Evolutionary conservation across 768 basidiomycete genomes (phyloP).

Genomic region (Kwoniella sp.): DNA sequence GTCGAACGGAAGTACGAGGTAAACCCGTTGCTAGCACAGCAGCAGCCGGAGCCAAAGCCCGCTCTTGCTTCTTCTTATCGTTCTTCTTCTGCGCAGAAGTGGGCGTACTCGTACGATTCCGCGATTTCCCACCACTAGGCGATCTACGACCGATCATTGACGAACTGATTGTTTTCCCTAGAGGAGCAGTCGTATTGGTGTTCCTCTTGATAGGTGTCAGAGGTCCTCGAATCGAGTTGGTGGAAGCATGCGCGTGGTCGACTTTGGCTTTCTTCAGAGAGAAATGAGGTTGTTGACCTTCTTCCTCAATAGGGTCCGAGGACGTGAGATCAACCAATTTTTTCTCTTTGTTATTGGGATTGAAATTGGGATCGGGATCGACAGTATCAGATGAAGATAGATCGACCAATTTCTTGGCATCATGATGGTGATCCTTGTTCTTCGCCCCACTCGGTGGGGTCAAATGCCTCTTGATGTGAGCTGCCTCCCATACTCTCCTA

Average conservation of each 20-base stretch:
- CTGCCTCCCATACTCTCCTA: slow-evolving; percentile 9
- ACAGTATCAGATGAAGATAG: slow-evolving; percentile 12
- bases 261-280: not conserved
- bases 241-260: not conserved
- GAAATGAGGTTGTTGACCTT: not conserved
- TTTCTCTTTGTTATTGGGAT: too few species aligned
- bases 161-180: slow-evolving; percentile 1
- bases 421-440: not conserved
- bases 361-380: too few species aligned
- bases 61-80: not conserved
- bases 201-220: slow-evolving; percentile 13
- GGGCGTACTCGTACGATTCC: not conserved
- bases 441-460: slow-evolving; percentile 2
- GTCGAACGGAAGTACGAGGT: slow-evolving; percentile 10
- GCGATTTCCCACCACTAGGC: not conserved
- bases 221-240: not conserved
- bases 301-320: not conserved
- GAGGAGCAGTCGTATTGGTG: not conserved
- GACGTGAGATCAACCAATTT: not conserved
- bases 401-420: slow-evolving; percentile 19
- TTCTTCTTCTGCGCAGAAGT: slow-evolving; percentile 5
- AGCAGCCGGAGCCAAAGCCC: too few species aligned
- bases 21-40: not conserved
- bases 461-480: slow-evolving; percentile 11
- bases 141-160: slow-evolving; percentile 5